phyloP scores from a whole-genome alignment of 441 rosid genomes.

The Capsella rubella region DNA sequence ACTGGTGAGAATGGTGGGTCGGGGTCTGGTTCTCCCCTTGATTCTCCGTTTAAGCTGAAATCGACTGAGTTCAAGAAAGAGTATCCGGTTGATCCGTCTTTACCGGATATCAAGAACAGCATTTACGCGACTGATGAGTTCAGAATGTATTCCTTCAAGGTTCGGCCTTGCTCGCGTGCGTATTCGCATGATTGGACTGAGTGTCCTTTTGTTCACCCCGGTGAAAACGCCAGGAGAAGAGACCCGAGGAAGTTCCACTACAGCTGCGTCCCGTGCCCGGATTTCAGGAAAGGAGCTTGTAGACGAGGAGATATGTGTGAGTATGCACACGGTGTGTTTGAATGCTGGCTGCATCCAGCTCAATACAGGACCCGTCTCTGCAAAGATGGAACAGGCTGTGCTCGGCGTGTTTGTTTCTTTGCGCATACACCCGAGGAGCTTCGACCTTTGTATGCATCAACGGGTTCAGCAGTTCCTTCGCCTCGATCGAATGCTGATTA shows the following conservation, averaged over 20 bases:
- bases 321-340: conserved; percentile 83
- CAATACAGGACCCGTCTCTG: conserved; percentile 77
- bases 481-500: conserved; percentile 69
- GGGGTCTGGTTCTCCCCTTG: conserved; percentile 50
- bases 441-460: conserved; percentile 69
- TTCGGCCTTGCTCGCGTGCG: conserved; percentile 78
- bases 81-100: conserved; percentile 76
- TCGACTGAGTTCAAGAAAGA: conserved; percentile 64
- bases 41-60: conserved; percentile 53
- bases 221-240: conserved; percentile 81
- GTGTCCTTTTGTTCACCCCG: conserved; percentile 84
- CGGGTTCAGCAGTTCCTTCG: conserved; percentile 79
- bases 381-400: conserved; percentile 75
- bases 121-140: conserved; percentile 80
- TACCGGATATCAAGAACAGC: conserved; percentile 80
- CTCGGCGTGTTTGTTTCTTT: conserved; percentile 79
- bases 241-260: conserved; percentile 83
- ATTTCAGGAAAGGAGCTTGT: conserved; percentile 78
- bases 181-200: conserved; percentile 88
- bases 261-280: conserved; percentile 85
- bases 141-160: conserved; percentile 81
- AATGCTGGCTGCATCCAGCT: conserved; percentile 87
- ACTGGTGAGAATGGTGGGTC: conserved; percentile 50
- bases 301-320: conserved; percentile 84
- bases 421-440: conserved; percentile 79